Evolutionary conservation across 2,329 filamentous ascomycete genomes (phyloP).

Genomic region (Colletotrichum sp.): DNA sequence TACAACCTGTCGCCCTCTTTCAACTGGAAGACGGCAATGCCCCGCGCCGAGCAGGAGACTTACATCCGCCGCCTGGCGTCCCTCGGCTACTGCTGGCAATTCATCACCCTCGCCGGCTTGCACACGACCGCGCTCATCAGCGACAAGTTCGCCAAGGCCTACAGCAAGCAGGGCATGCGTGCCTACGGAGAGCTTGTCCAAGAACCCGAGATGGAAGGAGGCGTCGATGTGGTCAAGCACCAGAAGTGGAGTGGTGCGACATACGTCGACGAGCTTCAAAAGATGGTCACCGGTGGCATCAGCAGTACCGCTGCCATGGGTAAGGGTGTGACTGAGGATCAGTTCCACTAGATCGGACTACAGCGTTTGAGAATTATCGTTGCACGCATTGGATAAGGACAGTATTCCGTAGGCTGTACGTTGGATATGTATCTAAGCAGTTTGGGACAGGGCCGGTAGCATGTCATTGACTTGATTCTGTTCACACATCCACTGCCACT

Average conservation of each 20-base stretch:
- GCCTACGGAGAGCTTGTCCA: conserved; percentile 97
- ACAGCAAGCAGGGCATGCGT: conserved; percentile 84
- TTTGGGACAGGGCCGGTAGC: not conserved
- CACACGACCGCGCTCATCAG: conserved; percentile 95
- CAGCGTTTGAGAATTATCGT: not conserved
- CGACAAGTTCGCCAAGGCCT: conserved; percentile 86
- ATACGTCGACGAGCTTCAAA: conserved; percentile 92
- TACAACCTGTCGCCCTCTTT: conserved; percentile 99
- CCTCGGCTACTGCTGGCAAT: conserved; percentile 99
- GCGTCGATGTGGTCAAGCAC: conserved; percentile 95
- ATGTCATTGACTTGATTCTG: not conserved
- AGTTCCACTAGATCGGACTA: conserved; percentile 69
- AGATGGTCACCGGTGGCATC: conserved; percentile 96
- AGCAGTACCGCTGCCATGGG: conserved; percentile 96
- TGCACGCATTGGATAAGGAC: not conserved
- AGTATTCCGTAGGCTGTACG: not conserved
- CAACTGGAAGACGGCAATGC: conserved; percentile 99
- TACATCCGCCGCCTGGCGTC: conserved; percentile 89
- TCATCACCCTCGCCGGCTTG: conserved; percentile 97
- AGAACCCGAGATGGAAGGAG: conserved; percentile 92
- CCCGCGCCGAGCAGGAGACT: conserved; percentile 89
- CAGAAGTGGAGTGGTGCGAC: conserved; percentile 98
- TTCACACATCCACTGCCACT: not conserved
- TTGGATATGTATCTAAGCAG: conserved; percentile 4
- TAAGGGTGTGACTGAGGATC: conserved; percentile 96